Conservation (phyloP, 345 rosid species). For the Clarkia xantiana region DNA sequence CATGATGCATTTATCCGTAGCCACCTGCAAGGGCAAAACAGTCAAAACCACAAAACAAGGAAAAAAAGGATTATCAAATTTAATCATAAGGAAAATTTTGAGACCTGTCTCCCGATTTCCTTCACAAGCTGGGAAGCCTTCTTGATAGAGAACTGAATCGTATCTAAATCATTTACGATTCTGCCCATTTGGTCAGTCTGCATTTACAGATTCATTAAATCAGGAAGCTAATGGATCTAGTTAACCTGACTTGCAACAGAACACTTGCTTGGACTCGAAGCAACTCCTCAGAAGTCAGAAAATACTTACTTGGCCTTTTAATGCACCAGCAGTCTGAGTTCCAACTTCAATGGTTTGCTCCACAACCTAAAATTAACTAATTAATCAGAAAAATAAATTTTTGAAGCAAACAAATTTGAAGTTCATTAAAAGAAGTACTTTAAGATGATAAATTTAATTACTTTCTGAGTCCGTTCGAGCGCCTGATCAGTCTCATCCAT, state of each 20-base stretch:
- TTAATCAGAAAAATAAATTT: too few species aligned
- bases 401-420: too few species aligned
- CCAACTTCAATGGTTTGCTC: constrained; percentile 97
- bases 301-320: constrained; percentile 83
- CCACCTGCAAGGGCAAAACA: constrained; percentile 48
- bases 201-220: constrained; percentile 12
- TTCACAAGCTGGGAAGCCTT: constrained; percentile 95
- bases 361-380: constrained; percentile 51
- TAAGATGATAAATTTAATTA: constrained; percentile 7
- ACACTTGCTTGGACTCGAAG: too few species aligned
- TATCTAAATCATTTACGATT: constrained; percentile 89
- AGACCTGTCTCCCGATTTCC: constrained; percentile 97
- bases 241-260: too few species aligned
- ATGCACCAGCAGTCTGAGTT: constrained; percentile 73
- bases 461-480: constrained; percentile 89
- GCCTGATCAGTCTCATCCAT: constrained; percentile 98
- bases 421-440: not conserved
- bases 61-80: not conserved
- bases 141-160: constrained; percentile 93
- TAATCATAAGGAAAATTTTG: not conserved
- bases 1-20: constrained; percentile 98
- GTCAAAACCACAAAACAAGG: constrained; percentile 1
- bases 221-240: constrained; percentile 3
- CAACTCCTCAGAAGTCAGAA: not conserved
- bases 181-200: constrained; percentile 99